A percentile compares a stretch with the other conserved stretches of the same genome.
These are phyloP conservation scores for Ophiognomonia clavigignenti-juglandacearum DNA, from an alignment of 2,329 filamentous ascomycete species.

Conservation along the genomic window DNA sequence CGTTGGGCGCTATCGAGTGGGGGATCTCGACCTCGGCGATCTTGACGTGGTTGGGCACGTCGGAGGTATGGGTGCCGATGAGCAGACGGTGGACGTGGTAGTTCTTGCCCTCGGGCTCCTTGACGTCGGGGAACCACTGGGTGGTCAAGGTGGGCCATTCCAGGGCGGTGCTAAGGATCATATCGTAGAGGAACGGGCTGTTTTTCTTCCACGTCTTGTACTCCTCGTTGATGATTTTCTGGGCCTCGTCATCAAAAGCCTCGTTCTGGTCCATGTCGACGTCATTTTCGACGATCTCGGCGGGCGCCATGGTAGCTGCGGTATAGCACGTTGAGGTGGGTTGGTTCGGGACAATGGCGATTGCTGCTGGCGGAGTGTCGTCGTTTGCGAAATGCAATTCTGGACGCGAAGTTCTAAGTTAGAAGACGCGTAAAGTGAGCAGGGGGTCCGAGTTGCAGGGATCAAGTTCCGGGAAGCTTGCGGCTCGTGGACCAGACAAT, in stretches of 20 bases:
- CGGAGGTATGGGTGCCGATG: slow-evolving; percentile 89
- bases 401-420: no score
- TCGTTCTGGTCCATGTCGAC: slow-evolving; percentile 59
- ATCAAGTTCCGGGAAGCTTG: no score
- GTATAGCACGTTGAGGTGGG: slow-evolving; percentile 1
- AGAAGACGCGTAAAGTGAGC: no score
- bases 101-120: slow-evolving; percentile 80
- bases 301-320: slow-evolving; percentile 37
- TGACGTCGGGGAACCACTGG: slow-evolving; percentile 96
- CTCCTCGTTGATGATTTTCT: slow-evolving; percentile 95
- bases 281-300: slow-evolving; percentile 44
- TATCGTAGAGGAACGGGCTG: slow-evolving; percentile 94
- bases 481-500: no score
- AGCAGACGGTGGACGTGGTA: slow-evolving; percentile 84
- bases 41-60: slow-evolving; percentile 84
- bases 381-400: no score
- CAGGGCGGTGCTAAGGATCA: slow-evolving; percentile 89
- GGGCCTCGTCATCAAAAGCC: slow-evolving; percentile 61
- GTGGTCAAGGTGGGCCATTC: slow-evolving; percentile 97
- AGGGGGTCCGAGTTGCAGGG: no score
- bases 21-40: slow-evolving; percentile 93
- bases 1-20: slow-evolving; percentile 67
- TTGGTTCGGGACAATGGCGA: no score
- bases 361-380: no score
- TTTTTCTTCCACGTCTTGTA: slow-evolving; percentile 99